Evolutionary conservation across 148 eudicot species (phyloP), one percentile per base, ranked within the genome.

Genomic region (Persicaria tinctoria): DNA sequence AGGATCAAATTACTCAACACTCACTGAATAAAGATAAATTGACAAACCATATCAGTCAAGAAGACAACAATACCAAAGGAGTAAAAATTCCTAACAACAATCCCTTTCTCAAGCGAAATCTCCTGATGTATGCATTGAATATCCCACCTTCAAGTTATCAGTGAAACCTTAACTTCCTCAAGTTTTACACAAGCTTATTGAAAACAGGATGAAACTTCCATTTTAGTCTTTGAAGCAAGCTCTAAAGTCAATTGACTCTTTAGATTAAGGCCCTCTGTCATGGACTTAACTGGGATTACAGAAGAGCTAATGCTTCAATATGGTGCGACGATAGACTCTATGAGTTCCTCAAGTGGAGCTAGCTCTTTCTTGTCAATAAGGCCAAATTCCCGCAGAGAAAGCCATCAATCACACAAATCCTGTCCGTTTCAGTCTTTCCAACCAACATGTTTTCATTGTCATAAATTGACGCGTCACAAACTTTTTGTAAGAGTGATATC

Each of bases 311-410:
- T 77, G 75, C 73, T 79, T 89, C 79, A 91, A 75, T 85, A 89
- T 17, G 93, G 89, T 74, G 88, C 75, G 44, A 20, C 0, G 23
- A 20, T 89, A 45, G 93, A 87, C 72, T 91, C 93, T 59, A 91
- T 86, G 72, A 91, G 93, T 76, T 91, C 97, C 66, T 89, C 90
- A 68, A 92, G 92, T 0, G 94, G 94, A 76, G 94, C 94, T 72
- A 92, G 91, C 80, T 92, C 94, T 85, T 86, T 89, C 92, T 86
- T 89, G 85, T 92, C 94, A 73, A 92, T 89, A 85, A 92, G 83
- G 71, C 83, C 84, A 77, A 91, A 88, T 75, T 89, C 96, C 96
- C 87, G 88, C 75, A 56, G n/a, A 17, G 8, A 73, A 46, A 46
- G 72, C 53, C 53, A 8, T 50, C 13, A 50, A 50, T 50, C 3